phyloP scores from a whole-genome alignment of 768 basidiomycete genomes.

The Rhodotorula toruloides region DNA sequence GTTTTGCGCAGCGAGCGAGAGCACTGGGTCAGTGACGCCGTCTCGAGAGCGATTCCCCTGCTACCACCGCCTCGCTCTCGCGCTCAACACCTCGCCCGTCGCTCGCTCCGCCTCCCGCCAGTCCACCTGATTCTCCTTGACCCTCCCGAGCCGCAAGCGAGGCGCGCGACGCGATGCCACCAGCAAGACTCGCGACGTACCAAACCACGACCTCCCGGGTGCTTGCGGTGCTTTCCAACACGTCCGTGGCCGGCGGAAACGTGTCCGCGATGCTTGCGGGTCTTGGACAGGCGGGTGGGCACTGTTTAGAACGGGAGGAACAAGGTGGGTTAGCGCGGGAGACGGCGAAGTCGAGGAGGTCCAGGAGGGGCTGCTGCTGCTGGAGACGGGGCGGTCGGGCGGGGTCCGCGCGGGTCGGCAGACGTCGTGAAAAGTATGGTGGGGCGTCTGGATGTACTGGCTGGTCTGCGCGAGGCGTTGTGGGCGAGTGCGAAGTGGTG shows the following conservation, averaged over 20 bases:
- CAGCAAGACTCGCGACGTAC: conserved; percentile 39
- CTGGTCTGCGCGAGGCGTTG: no score
- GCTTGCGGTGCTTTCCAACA: conserved; percentile 99
- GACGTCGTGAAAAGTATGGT: no score
- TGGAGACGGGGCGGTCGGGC: no score
- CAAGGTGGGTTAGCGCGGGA: neutral
- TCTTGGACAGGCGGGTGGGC: conserved; percentile 95
- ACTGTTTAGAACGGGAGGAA: conserved; percentile 49
- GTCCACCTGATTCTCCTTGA: no score
- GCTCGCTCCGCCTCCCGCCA: no score
- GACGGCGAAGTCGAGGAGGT: neutral
- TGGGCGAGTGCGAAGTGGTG: no score
- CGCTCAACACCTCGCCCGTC: neutral
- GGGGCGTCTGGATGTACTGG: no score
- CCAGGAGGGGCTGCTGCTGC: neutral
- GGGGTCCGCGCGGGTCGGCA: no score
- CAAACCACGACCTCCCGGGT: conserved; percentile 99
- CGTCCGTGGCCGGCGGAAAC: conserved; percentile 99
- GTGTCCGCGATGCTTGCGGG: conserved; percentile 98
- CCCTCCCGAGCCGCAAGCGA: no score
- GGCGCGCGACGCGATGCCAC: no score
- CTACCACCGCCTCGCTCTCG: no score
- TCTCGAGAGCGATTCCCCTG: neutral
- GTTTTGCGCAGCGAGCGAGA: neutral
- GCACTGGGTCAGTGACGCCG: no score